Conservation (phyloP, 1,284 basidiomycete species). For the Singerocomus rubriflavus region DNA sequence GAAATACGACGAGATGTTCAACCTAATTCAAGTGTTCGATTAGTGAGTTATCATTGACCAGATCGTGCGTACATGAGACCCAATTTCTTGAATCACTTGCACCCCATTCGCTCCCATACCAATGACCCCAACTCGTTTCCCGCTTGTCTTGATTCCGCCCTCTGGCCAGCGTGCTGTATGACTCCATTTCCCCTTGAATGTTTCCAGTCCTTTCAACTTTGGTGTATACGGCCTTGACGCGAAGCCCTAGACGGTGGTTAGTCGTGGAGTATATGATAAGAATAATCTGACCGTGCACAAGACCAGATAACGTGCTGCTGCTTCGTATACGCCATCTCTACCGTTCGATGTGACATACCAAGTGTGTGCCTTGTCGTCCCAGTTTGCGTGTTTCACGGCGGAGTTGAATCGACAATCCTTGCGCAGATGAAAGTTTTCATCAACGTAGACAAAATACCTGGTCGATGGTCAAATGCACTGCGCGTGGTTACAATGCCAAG, state of each 20-base stretch:
- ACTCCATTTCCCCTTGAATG: conserved; percentile 8
- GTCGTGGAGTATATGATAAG: background rate
- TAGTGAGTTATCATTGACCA: background rate
- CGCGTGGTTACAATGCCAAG: background rate
- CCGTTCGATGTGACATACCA: conserved; percentile 14
- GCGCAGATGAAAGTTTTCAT: conserved; percentile 11
- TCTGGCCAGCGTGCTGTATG: conserved; percentile 19
- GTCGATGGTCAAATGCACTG: background rate
- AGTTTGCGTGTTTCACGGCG: conserved; percentile 5
- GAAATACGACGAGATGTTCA: conserved; percentile 16
- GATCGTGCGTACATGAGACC: conserved; percentile 7
- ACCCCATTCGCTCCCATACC: conserved; percentile 21
- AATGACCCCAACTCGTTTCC: conserved; percentile 19
- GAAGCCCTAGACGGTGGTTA: conserved; percentile 2
- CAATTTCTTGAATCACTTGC: conserved; percentile 17
- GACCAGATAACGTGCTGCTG: conserved; percentile 13
- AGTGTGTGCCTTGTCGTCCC: conserved; percentile 15
- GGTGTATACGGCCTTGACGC: conserved; percentile 17
- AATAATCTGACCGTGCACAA: conserved; percentile 12
- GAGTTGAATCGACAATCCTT: conserved; percentile 20
- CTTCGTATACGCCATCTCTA: conserved; percentile 11
- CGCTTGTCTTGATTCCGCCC: conserved; percentile 13
- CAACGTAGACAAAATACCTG: conserved; percentile 19
- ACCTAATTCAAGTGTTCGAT: conserved; percentile 1
- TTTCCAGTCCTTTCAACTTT: conserved; percentile 10